Percentiles rank a stretch among this genome's conserved stretches.
phyloP scores from a whole-genome alignment of 2,329 filamentous ascomycete species.

The Pseudocercospora vitis region DNA sequence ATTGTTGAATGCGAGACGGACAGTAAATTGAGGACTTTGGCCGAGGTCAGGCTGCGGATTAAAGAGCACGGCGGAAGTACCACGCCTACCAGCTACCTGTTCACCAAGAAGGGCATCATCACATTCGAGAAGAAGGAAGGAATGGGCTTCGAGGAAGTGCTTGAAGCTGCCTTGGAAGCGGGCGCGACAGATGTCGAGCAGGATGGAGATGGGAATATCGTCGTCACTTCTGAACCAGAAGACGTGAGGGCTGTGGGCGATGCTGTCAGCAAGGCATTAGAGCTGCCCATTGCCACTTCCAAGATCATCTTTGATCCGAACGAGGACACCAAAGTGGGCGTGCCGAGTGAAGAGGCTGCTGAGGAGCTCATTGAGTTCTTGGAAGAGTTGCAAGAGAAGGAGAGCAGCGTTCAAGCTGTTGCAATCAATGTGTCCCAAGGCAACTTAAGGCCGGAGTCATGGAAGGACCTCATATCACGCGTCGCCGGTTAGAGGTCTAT shows the following conservation, averaged over 20 bases:
- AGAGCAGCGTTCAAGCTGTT: slow-evolving; percentile 70
- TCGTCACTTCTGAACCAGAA: slow-evolving; percentile 69
- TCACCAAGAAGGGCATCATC: slow-evolving; percentile 75
- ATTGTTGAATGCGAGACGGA: slow-evolving; percentile 87
- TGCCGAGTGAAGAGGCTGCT: slow-evolving; percentile 59
- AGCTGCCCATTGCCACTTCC: slow-evolving; percentile 67
- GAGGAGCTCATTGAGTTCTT: slow-evolving; percentile 61
- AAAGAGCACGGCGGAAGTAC: slow-evolving; percentile 69
- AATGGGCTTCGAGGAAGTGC: slow-evolving; percentile 64
- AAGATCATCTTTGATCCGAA: slow-evolving; percentile 87
- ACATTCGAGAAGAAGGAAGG: slow-evolving; percentile 63
- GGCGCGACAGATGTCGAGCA: slow-evolving; percentile 73
- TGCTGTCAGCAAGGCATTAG: slow-evolving; percentile 61
- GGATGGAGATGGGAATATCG: slow-evolving; percentile 67
- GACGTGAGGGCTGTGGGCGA: slow-evolving; percentile 65
- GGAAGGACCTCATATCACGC: slow-evolving; percentile 34
- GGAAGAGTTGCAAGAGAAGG: slow-evolving; percentile 62
- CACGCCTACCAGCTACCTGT: slow-evolving; percentile 79
- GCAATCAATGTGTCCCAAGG: slow-evolving; percentile 66
- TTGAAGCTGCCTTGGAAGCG: slow-evolving; percentile 81
- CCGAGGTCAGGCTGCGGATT: slow-evolving; percentile 69
- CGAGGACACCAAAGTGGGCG: slow-evolving; percentile 68
- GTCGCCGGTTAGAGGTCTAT: slow-evolving; percentile 11
- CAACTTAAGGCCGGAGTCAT: slow-evolving; percentile 24
- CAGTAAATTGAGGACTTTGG: slow-evolving; percentile 69